phyloP scores from a whole-genome alignment of 352 stramenopile genomes.

The Phytophthora sp. region DNA sequence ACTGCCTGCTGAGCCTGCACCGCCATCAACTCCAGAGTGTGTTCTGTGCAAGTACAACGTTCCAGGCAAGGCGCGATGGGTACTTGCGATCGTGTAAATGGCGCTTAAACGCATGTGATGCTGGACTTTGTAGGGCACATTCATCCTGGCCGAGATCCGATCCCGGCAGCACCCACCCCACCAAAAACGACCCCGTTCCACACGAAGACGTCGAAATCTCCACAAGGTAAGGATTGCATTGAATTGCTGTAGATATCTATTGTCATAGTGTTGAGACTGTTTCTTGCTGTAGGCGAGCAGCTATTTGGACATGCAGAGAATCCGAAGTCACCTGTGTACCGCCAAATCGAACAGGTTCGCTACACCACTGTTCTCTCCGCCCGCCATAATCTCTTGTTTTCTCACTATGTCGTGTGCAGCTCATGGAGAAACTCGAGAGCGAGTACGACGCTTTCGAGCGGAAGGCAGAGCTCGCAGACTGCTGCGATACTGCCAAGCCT shows the following conservation, averaged over 20 bases:
- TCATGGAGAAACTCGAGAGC: conserved; percentile 45
- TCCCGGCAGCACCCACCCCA: conserved; percentile 12
- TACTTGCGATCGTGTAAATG: background rate
- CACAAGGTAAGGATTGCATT: conserved; percentile 18
- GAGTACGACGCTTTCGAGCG: conserved; percentile 70
- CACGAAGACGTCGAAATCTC: conserved; percentile 32
- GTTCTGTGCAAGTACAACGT: conserved; percentile 87
- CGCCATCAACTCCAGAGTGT: conserved; percentile 37
- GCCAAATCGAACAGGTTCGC: conserved; percentile 58
- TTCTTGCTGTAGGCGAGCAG: conserved; percentile 37
- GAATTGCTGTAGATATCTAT: background rate
- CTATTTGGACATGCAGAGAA: conserved; percentile 57
- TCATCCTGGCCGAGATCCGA: conserved; percentile 54
- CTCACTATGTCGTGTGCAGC: conserved; percentile 30
- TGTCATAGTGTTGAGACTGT: background rate
- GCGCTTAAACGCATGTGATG: background rate
- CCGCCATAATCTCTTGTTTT: background rate
- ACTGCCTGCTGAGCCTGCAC: conserved; percentile 13
- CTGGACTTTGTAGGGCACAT: conserved; percentile 55
- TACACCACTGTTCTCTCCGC: background rate
- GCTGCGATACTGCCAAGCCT: conserved; percentile 40
- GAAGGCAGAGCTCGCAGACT: conserved; percentile 45
- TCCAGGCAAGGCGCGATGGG: conserved; percentile 35
- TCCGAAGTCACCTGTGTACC: conserved; percentile 66
- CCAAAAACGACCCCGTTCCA: conserved; percentile 23